A percentile compares a stretch with the other conserved stretches of the same genome.
phyloP scores from a whole-genome alignment of 1,284 basidiomycete species.

The Ganoderma lucidum region DNA sequence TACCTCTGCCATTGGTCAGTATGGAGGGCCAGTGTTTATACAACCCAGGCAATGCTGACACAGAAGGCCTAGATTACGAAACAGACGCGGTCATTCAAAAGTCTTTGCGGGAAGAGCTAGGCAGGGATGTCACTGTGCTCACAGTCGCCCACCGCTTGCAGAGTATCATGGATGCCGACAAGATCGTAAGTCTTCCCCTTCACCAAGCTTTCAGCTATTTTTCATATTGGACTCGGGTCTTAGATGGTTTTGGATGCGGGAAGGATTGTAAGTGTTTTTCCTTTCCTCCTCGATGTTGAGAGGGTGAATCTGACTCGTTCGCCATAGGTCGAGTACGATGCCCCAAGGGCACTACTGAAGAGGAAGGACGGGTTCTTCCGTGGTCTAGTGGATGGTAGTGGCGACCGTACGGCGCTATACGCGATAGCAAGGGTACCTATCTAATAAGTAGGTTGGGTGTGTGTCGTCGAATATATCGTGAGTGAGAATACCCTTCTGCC shows the following conservation, averaged over 20 bases:
- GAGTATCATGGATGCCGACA: constrained; percentile 69
- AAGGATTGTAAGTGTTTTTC: constrained; percentile 34
- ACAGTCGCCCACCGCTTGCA: constrained; percentile 75
- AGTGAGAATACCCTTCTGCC: neutral
- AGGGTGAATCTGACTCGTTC: neutral
- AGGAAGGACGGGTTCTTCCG: constrained; percentile 60
- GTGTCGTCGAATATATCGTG: neutral
- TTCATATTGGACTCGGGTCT: neutral
- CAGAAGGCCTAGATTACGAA: constrained; percentile 29
- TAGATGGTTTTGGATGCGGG: constrained; percentile 51
- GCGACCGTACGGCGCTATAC: constrained; percentile 57
- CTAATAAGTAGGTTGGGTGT: neutral
- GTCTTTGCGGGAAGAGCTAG: constrained; percentile 59
- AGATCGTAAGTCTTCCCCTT: constrained; percentile 36
- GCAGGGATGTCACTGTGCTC: constrained; percentile 61
- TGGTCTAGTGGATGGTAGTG: constrained; percentile 65
- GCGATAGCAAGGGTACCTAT: constrained; percentile 44
- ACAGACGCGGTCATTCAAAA: constrained; percentile 44
- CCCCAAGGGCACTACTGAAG: constrained; percentile 66
- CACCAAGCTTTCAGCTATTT: neutral
- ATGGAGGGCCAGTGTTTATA: neutral
- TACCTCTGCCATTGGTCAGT: constrained; percentile 60
- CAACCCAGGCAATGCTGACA: neutral
- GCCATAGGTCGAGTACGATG: constrained; percentile 61
- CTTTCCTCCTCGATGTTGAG: neutral